phyloP scores from a whole-genome alignment of 148 eudicot species.

The Silene uniflora region DNA sequence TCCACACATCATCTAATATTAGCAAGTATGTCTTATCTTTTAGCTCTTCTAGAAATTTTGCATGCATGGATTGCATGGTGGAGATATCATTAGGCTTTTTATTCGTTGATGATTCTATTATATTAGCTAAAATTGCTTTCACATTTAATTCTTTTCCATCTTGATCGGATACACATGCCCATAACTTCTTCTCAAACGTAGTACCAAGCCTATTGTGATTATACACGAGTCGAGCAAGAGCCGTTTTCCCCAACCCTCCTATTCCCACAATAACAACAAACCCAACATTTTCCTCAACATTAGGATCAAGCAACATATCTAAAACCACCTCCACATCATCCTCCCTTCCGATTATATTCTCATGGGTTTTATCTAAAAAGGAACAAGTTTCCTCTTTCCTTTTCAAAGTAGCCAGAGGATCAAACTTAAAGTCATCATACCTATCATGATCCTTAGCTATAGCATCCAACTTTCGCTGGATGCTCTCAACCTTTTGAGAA shows the following conservation, averaged over 20 bases:
- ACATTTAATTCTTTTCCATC: background rate
- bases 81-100: background rate
- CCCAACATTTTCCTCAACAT: background rate
- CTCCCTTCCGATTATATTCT: conserved; percentile 2
- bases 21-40: no score
- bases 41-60: no score
- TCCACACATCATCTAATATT: no score
- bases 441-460: background rate
- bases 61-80: background rate
- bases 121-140: conserved; percentile 4
- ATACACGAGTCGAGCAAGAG: background rate
- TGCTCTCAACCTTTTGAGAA: background rate
- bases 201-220: background rate
- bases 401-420: background rate
- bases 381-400: conserved; percentile 2
- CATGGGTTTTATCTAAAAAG: background rate
- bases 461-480: conserved; percentile 4
- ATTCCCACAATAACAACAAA: conserved; percentile 2
- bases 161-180: conserved; percentile 4
- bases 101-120: background rate
- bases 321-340: background rate
- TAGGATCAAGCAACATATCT: background rate
- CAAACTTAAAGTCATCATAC: background rate
- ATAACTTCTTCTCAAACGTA: conserved; percentile 4
- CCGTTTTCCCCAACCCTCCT: conserved; percentile 14